Evolutionary conservation across 306 rosid genomes (phyloP).

Genomic region (Comarum palustre): DNA sequence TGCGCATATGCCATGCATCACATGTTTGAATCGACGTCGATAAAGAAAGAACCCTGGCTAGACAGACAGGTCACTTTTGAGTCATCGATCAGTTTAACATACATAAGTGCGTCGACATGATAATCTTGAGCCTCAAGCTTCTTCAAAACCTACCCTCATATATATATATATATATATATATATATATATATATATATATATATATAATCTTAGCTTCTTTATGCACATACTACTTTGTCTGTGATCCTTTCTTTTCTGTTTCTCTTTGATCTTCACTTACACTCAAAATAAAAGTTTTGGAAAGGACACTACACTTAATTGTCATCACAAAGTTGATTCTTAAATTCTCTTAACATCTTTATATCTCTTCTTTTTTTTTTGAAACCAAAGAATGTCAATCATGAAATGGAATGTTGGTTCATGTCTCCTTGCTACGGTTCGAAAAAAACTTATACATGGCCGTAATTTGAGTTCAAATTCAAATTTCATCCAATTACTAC

Average conservation of each 20-base stretch:
- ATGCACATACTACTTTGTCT: slow-evolving; percentile 31
- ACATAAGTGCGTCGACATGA: background rate
- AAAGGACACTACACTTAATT: slow-evolving; percentile 37
- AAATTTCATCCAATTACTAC: background rate
- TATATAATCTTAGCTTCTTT: slow-evolving; percentile 39
- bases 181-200: too few species aligned
- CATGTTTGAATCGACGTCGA: background rate
- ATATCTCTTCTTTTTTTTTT: slow-evolving; percentile 26
- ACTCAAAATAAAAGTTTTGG: slow-evolving; percentile 40
- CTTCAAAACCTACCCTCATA: slow-evolving; percentile 18
- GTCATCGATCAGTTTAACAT: slow-evolving; percentile 21
- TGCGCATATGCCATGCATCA: background rate
- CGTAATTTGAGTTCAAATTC: slow-evolving; percentile 20
- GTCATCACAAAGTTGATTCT: slow-evolving; percentile 37
- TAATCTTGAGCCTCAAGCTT: slow-evolving; percentile 71
- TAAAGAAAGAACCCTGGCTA: background rate
- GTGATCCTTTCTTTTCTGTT: slow-evolving; percentile 37
- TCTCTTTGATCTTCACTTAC: slow-evolving; percentile 36
- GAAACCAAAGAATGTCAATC: slow-evolving; percentile 22
- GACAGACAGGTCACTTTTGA: slow-evolving; percentile 35
- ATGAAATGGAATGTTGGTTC: slow-evolving; percentile 14
- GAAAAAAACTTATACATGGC: background rate
- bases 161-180: too few species aligned
- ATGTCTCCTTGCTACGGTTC: background rate
- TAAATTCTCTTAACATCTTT: slow-evolving; percentile 22